Evolutionary conservation across 805 yeast genomes (phyloP).

Genomic region (Kodamaea neixiangensis): DNA sequence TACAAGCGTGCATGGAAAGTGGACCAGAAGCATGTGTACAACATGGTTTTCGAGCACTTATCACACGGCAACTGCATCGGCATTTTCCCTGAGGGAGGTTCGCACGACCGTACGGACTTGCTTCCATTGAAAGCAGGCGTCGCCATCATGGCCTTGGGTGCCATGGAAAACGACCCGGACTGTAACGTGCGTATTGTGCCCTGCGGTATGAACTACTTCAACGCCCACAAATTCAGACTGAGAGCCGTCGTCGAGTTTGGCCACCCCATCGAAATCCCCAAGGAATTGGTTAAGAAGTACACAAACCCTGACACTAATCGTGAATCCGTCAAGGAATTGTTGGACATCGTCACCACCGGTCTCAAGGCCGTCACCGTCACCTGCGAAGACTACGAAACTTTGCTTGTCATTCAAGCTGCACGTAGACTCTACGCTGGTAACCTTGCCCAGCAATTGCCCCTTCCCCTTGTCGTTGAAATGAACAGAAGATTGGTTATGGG

Average conservation of each 20-base stretch:
- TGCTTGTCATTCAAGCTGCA: conserved; percentile 89
- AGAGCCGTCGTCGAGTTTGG: conserved; percentile 97
- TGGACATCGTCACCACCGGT: conserved; percentile 71
- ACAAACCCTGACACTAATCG: conserved; percentile 63
- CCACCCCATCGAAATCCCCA: conserved; percentile 67
- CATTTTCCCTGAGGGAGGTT: conserved; percentile 97
- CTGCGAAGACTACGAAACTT: conserved; percentile 85
- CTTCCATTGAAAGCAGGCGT: conserved; percentile 96
- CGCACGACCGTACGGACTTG: conserved; percentile 91
- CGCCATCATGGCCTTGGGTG: conserved; percentile 96
- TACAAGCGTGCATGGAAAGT: conserved; percentile 80
- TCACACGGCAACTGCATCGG: conserved; percentile 82
- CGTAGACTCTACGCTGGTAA: conserved; percentile 84
- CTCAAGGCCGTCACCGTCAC: conserved; percentile 84
- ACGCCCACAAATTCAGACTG: conserved; percentile 91
- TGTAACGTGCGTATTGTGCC: conserved; percentile 88
- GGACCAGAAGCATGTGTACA: conserved; percentile 82
- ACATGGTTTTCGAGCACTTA: conserved; percentile 81
- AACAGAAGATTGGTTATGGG: conserved; percentile 85
- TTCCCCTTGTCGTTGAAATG: conserved; percentile 85
- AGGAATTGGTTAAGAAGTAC: conserved; percentile 63
- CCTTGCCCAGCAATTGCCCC: conserved; percentile 67
- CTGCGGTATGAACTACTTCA: conserved; percentile 96
- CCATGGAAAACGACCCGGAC: conserved; percentile 75
- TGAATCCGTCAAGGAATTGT: conserved; percentile 70